phyloP scores from a whole-genome alignment of 164 flowering plant species.

The Umbilicus rupestris region DNA sequence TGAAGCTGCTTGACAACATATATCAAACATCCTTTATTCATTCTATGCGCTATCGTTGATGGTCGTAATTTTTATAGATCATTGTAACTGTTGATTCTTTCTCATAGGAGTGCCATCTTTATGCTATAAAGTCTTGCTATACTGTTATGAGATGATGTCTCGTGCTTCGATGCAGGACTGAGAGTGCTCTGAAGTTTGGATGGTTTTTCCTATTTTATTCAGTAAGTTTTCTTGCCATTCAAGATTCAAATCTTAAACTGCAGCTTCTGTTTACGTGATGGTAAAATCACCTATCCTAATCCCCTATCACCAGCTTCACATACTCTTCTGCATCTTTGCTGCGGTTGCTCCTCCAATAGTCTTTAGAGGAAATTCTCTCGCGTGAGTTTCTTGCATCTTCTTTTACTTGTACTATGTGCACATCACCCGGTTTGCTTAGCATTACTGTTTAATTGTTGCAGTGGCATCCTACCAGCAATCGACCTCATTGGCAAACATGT shows the following conservation, averaged over 20 bases:
- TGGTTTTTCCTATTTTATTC: conserved; percentile 63
- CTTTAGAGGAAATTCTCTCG: conserved; percentile 78
- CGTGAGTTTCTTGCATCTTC: conserved; percentile 42
- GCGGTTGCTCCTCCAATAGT: conserved; percentile 88
- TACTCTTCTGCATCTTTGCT: conserved; percentile 72
- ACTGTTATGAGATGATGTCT: neutral
- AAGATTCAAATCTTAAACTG: neutral
- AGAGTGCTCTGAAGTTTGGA: conserved; percentile 58
- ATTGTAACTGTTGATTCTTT: neutral
- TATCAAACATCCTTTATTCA: neutral
- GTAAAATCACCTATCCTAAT: conserved; percentile 5
- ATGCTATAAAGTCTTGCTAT: neutral
- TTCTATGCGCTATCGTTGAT: conserved; percentile 7
- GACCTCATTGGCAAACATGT: conserved; percentile 30
- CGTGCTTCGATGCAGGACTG: conserved; percentile 39
- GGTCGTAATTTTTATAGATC: neutral
- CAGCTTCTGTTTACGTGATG: neutral
- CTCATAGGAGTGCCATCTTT: neutral
- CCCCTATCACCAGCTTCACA: conserved; percentile 53
- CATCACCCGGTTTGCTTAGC: neutral
- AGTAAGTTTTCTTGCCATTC: conserved; percentile 21
- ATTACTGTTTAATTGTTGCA: conserved; percentile 16
- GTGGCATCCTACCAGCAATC: conserved; percentile 62
- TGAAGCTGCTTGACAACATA: neutral
- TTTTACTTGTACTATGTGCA: neutral